Percentiles rank a stretch among this genome's conserved stretches.
Evolutionary conservation across 768 basidiomycete species (phyloP).

Genomic region (Russula sp.): DNA sequence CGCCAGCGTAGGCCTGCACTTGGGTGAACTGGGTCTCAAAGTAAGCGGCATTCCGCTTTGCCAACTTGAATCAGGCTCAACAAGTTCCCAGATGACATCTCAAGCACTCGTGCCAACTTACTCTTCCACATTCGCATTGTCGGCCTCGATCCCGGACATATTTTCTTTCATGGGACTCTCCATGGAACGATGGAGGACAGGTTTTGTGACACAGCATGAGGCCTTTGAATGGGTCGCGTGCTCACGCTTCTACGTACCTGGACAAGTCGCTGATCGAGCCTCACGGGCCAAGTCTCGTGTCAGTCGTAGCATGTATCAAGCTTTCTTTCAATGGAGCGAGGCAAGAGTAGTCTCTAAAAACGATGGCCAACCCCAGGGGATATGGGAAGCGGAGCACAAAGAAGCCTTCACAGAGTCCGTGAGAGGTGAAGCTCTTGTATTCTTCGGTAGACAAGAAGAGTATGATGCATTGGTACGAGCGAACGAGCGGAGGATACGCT

Average conservation of each 20-base stretch:
- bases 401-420: constrained; percentile 2
- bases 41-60: constrained; percentile 28
- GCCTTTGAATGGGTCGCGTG: constrained; percentile 52
- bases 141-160: constrained; percentile 42
- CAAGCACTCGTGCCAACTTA: constrained; percentile 29
- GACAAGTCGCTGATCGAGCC: constrained; percentile 26
- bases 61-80: background rate
- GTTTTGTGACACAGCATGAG: constrained; percentile 48
- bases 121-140: constrained; percentile 42
- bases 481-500: constrained; percentile 25
- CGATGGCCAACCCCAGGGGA: background rate
- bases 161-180: constrained; percentile 51
- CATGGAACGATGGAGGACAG: constrained; percentile 41
- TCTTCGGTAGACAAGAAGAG: constrained; percentile 45
- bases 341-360: background rate
- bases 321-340: constrained; percentile 40
- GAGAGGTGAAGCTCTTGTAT: constrained; percentile 40
- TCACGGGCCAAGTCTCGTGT: constrained; percentile 35
- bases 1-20: constrained; percentile 41
- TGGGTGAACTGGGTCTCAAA: constrained; percentile 52
- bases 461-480: constrained; percentile 34
- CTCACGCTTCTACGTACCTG: constrained; percentile 46
- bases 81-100: constrained; percentile 35
- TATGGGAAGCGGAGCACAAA: background rate
- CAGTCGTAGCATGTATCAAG: constrained; percentile 50